These are phyloP conservation scores for Cercospora citrullina DNA, from an alignment of 2,329 filamentous ascomycete species.

Conservation along the genomic window DNA sequence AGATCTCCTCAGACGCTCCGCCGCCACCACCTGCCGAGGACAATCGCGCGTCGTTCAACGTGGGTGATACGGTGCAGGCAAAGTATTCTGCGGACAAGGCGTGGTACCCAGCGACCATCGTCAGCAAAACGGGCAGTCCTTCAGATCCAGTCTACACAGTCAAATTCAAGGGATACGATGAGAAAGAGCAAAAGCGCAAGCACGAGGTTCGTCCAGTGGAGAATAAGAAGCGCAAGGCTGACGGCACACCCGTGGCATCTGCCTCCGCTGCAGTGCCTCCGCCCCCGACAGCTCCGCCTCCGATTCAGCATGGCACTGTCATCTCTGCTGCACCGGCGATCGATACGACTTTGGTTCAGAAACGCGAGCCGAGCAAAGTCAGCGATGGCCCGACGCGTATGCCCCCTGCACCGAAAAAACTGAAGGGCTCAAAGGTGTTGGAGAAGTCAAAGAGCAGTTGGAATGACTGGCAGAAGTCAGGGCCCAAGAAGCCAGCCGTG, in stretches of 20 bases:
- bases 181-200: constrained; percentile 73
- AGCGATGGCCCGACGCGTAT: constrained; percentile 54
- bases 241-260: constrained; percentile 60
- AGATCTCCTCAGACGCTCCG: constrained; percentile 31
- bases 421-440: constrained; percentile 88
- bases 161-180: constrained; percentile 86
- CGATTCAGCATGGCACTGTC: constrained; percentile 53
- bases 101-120: constrained; percentile 91
- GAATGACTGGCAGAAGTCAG: constrained; percentile 86
- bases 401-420: constrained; percentile 63
- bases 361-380: constrained; percentile 61
- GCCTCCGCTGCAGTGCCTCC: constrained; percentile 36
- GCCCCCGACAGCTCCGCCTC: constrained; percentile 39
- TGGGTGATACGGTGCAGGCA: constrained; percentile 87
- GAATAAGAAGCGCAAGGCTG: constrained; percentile 69
- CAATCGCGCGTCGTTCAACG: constrained; percentile 63
- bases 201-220: constrained; percentile 78
- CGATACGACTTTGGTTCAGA: constrained; percentile 65
- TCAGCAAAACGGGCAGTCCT: constrained; percentile 89
- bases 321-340: constrained; percentile 68
- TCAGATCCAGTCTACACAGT: constrained; percentile 90
- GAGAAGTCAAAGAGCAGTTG: constrained; percentile 91
- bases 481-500: constrained; percentile 39
- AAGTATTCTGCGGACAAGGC: constrained; percentile 91
- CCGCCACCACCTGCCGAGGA: constrained; percentile 42